Base-by-base conservation (phyloP, 75 land plant species). In the Chamaecyparis obtusa region DNA sequence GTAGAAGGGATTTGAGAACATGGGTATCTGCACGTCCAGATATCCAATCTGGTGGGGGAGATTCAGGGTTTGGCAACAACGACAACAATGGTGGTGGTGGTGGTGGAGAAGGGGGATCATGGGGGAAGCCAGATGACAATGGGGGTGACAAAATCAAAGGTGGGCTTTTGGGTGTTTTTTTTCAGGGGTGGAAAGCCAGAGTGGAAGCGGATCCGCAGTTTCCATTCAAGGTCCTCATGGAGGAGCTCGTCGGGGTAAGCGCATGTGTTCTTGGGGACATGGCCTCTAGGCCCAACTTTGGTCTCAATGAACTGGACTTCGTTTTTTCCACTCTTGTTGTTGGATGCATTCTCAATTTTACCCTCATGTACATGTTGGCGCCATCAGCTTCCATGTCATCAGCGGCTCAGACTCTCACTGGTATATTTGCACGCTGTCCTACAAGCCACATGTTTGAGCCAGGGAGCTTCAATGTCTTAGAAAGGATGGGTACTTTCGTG, bases 241-340 rank as follows among this genome's bases (percentile, higher is more conserved):
- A 97, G 85, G 95, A 97, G 76, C 33, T 97, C 21, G 92, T 97
- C 0, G 99, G 99, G 15, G 96, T 97, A 11, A 94, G 86, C 32
- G 91, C 99, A 44, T 96, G 95, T 79, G 99, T 97, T 35, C 57
- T 93, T 39, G 99, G 99, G 0, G 99, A 97, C 91, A 97, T 97
- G 99, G 95, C 98, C 8, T 93, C 95, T 9, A 93, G 99, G 44
- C 99, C 99, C 3, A 96, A 97, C 74, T 97, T 95, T 80, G 99
- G 99, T 2, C 92, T 97, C 79, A 92, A 97, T 69, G 99, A 97
- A 93, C 94, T 97, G 64, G 99, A 97, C 81, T 96, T 97, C 85
- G 99, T 97, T 39, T 97, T 97, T 89, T 96, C 96, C 44, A 97
- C 99, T 33, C 91, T 97, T 17, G 96, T 97, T 35, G 99, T 97